These are phyloP conservation scores for Acrocalymma vagum DNA, from an alignment of 2,329 filamentous ascomycete genomes.

Conservation along the genomic window DNA sequence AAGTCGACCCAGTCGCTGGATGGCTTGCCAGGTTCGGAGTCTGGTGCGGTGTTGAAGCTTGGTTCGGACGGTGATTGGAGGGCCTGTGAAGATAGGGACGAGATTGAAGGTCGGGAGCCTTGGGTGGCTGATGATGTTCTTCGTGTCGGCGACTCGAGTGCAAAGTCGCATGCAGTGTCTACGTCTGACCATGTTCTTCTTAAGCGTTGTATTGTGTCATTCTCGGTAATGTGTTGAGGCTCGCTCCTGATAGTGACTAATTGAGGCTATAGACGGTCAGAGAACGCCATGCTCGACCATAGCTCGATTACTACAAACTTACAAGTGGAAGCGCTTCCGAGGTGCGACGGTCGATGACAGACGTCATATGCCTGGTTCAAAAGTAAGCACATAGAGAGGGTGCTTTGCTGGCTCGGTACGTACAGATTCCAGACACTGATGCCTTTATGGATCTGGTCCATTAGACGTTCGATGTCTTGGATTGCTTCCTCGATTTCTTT, in stretches of 20 bases:
- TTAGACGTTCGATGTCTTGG: slow-evolving; percentile 15
- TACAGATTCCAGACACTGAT: slow-evolving; percentile 12
- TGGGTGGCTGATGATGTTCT: slow-evolving; percentile 10
- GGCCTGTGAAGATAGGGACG: slow-evolving; percentile 8
- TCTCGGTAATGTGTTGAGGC: slow-evolving; percentile 1
- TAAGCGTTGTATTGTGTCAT: not conserved
- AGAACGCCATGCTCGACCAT: no score
- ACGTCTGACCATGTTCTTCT: slow-evolving; percentile 13
- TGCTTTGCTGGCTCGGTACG: slow-evolving; percentile 2
- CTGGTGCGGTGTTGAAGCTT: slow-evolving; percentile 7
- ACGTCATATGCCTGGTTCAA: slow-evolving; percentile 2
- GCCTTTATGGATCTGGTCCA: slow-evolving; percentile 7
- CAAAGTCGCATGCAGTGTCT: slow-evolving; percentile 14
- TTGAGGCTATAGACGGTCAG: no score
- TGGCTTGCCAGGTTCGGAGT: not conserved
- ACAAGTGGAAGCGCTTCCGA: slow-evolving; percentile 13
- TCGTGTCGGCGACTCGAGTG: not conserved
- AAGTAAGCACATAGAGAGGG: no score
- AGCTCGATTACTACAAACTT: no score
- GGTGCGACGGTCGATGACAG: slow-evolving; percentile 10
- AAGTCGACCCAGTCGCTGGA: slow-evolving; percentile 21
- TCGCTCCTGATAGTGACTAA: not conserved
- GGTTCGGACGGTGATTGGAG: slow-evolving; percentile 4
- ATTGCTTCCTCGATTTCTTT: slow-evolving; percentile 20
- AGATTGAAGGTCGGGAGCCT: slow-evolving; percentile 11